Evolutionary conservation across 2,329 filamentous ascomycete genomes (phyloP), one percentile per base, ranked within the genome.

Genomic region (Colletotrichum tofieldiae): DNA sequence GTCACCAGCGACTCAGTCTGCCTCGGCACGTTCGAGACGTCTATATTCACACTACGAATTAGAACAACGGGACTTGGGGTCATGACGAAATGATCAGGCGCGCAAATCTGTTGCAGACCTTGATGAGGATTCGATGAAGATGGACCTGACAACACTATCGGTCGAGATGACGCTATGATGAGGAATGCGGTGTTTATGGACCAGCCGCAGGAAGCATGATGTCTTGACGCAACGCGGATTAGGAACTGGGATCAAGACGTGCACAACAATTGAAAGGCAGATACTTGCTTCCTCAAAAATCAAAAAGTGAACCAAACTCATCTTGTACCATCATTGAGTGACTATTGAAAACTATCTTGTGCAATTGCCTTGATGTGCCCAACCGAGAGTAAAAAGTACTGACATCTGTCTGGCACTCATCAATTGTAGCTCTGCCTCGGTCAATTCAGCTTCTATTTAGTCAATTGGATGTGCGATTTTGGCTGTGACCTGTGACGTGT

Each of bases 31-130:
- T 23, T 5, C 49, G 61, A 43, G 71, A 71, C 71, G 49, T 73
- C 71, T 54, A 65, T 7, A 72, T 70, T 78, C 77, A 78, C 79
- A 78, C 78, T 71, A 76, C 59, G 70, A 45, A 72, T 65, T 65
- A 54, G 65, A 70, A 70, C 70, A 47, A 72, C 14, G 70, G 54
- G 70, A 65, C 70, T 72, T 72, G 70, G 70, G 70, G 70, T 72
- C 70, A 70, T 60, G 70, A 70, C 39, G 39, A 32, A 39, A 65
- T 54, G 63, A 67, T 41, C 35, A 6, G 65, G 69, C 65, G 29
- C 16, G 66, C 70, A 37, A 16, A 29, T 59, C 32, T 23, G 32
- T 6, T 14, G 70, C 51, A 56, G 54, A 60, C 45, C 59, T 59
- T 67, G 68, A 65, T 64, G 58, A 72, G 65, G 59, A 72, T 41